Base-by-base conservation (phyloP, 768 basidiomycete genomes). In the Porpolomopsis calyptriformis region DNA sequence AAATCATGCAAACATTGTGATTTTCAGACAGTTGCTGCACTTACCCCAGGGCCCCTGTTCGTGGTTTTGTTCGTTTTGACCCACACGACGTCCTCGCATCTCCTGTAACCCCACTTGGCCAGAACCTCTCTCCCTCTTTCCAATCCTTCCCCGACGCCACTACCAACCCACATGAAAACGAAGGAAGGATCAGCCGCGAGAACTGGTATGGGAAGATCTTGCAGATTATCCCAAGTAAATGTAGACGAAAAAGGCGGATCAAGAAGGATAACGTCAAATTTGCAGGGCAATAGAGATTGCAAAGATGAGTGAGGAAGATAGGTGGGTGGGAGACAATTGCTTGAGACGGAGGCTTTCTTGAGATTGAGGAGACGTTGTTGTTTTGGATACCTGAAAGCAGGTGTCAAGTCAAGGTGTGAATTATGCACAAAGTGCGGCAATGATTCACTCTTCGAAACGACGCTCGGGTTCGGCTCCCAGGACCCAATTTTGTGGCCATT, bases 81-180 rank as follows among this genome's bases (percentile, higher is more conserved):
- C 93, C 92, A 98, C 4, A 96, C 88, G n/a, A 99, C 87, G 59
- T 99, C 96, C 57, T 99, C 96, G 56, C 91, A 96, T 42, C 96
- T 66, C 35, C 91, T 69, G 59, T 91, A 94, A 3, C 94, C 96
- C 93, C 94, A 99, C 62, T 79, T 85, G 1, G 82, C 85, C 31
- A 99, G 73, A 22, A 93, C 69, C 61, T 97, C 94, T 26, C 93
- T 68, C 0, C 96, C 96, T 26, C 83, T 73, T 60, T 99, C 96
- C 23, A 99, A 71, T 0, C 92, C 96, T 40, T 88, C 89, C 2
- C 83, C 81, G 4, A 85, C 85, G 2, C 91, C 91, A 51, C 79
- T 82, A 4, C 96, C 96, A 1, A 96, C 91, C 94, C 94, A 98
- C 46, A 99, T 69, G 60, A 94, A 92, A 10, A 98, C 73, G 55